phyloP scores from a whole-genome alignment of 371 early-diverging fungal genomes.

The Paraphysoderma sedebokerense region DNA sequence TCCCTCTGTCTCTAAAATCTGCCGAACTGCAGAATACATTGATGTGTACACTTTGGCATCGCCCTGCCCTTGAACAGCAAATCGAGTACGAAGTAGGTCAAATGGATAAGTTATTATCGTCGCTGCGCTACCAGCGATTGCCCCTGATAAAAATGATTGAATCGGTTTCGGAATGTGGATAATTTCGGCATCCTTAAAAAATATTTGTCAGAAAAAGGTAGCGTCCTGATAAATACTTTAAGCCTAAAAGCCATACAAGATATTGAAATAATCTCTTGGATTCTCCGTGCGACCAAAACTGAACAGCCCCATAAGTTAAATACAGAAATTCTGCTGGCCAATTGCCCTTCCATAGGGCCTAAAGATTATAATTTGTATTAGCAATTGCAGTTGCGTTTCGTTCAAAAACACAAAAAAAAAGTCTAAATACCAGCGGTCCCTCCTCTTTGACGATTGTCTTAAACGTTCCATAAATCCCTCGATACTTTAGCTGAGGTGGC shows the following conservation, averaged over 20 bases:
- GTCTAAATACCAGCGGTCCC: neutral
- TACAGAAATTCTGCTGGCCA: slow-evolving; percentile 79
- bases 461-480: neutral
- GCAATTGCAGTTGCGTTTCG: neutral
- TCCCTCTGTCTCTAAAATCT: slow-evolving; percentile 54
- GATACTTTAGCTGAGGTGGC: too few species aligned
- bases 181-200: neutral
- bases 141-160: slow-evolving; percentile 46
- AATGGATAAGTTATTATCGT: slow-evolving; percentile 79
- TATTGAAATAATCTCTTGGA: slow-evolving; percentile 16
- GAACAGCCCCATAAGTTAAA: slow-evolving; percentile 68
- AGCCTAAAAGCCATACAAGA: neutral
- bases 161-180: slow-evolving; percentile 11
- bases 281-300: slow-evolving; percentile 59
- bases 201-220: neutral
- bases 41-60: slow-evolving; percentile 38
- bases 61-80: slow-evolving; percentile 53
- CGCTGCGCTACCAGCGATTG: slow-evolving; percentile 54
- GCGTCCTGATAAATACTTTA: neutral
- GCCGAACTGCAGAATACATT: slow-evolving; percentile 33
- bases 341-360: slow-evolving; percentile 83
- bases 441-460: neutral
- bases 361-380: slow-evolving; percentile 25
- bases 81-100: slow-evolving; percentile 81
- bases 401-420: neutral